Conservation (phyloP, 2,329 filamentous ascomycete genomes). For the Trichoderma sp. region DNA sequence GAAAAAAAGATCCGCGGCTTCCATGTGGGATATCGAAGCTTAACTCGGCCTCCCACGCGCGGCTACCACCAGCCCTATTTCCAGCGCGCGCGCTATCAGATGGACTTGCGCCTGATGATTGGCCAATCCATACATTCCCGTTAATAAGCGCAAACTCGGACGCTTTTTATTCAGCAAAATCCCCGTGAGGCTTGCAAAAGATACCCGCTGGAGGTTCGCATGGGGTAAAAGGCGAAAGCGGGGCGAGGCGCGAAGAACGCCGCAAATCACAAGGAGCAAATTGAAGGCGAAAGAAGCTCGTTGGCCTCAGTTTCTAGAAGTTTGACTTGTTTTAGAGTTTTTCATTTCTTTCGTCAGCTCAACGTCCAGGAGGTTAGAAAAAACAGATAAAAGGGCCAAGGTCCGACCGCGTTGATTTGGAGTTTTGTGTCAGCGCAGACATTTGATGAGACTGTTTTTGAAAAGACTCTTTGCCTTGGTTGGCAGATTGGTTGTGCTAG, state of each 20-base stretch:
- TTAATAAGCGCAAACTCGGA: not conserved
- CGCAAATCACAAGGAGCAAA: not conserved
- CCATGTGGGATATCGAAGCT: conserved; percentile 3
- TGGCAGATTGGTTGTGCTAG: not conserved
- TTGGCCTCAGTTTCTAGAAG: not conserved
- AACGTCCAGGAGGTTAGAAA: not conserved
- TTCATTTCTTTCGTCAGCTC: not conserved
- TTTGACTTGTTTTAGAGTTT: not conserved
- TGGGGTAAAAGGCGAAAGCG: not conserved
- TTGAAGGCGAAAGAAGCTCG: not conserved
- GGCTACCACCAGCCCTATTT: conserved; percentile 28
- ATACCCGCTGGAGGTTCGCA: not conserved
- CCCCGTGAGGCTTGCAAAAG: not conserved
- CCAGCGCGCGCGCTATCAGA: not conserved
- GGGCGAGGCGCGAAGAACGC: not conserved
- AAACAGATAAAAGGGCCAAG: not conserved
- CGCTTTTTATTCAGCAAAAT: not conserved
- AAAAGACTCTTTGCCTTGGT: conserved; percentile 9
- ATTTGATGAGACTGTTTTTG: conserved; percentile 21
- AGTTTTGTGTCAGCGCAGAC: not conserved
- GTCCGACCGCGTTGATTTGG: not conserved
- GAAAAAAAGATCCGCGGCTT: not conserved
- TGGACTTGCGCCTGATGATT: not conserved
- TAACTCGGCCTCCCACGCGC: conserved; percentile 26
- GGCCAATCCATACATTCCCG: not conserved